Percentiles rank a stretch among this genome's conserved stretches.
Conservation (phyloP, 2,329 filamentous ascomycete species). For the Purpureocillium lavendulum region DNA sequence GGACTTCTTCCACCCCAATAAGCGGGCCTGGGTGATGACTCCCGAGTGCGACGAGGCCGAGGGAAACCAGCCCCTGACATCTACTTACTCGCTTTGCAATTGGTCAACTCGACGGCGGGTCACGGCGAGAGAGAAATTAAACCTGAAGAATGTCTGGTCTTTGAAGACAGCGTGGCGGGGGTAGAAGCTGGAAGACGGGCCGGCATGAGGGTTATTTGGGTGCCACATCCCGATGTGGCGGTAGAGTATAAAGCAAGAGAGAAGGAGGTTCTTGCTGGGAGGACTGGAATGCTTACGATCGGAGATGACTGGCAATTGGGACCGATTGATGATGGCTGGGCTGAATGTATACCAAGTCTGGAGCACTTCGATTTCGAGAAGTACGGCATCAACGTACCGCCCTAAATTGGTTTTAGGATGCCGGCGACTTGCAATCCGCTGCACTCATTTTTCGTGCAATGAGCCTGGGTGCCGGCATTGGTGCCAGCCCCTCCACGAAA, state of each 20-base stretch:
- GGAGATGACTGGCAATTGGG: conserved; percentile 19
- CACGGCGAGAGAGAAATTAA: conserved; percentile 39
- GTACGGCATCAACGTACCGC: conserved; percentile 14
- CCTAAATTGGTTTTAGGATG: not conserved
- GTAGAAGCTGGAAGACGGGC: conserved; percentile 63
- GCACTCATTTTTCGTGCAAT: too few relatives aligned
- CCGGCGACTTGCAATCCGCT: too few relatives aligned
- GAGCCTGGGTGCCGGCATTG: too few relatives aligned
- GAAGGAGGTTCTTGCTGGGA: conserved; percentile 13
- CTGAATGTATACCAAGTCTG: conserved; percentile 21
- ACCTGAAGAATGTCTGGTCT: conserved; percentile 63
- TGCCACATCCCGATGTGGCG: conserved; percentile 52
- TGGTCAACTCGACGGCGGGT: conserved; percentile 49
- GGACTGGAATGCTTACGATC: conserved; percentile 9
- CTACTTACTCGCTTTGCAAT: conserved; percentile 58
- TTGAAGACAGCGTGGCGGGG: conserved; percentile 65
- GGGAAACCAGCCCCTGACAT: conserved; percentile 70
- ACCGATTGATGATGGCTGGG: conserved; percentile 25
- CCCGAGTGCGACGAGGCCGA: conserved; percentile 49
- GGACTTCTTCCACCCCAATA: conserved; percentile 38
- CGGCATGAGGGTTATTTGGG: conserved; percentile 68
- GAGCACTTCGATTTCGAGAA: conserved; percentile 26
- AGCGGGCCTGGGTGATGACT: conserved; percentile 56
- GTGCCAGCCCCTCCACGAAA: too few relatives aligned
- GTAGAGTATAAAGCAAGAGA: conserved; percentile 18